Base-by-base conservation (phyloP, 352 stramenopile genomes). In the Globisporangium iwayamae region DNA sequence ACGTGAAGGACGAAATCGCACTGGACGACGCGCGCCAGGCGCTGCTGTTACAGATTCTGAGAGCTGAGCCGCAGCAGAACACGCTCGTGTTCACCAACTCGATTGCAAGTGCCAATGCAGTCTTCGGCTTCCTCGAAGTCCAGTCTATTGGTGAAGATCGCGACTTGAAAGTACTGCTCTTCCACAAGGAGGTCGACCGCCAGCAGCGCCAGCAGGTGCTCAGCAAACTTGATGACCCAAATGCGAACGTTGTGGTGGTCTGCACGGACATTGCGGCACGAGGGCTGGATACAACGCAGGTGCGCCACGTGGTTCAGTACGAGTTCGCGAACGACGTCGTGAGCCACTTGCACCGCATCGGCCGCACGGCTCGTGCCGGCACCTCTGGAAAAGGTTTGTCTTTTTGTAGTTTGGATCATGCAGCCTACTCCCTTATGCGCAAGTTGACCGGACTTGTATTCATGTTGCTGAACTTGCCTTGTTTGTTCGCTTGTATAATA, bases 311-410 rank as follows among this genome's bases (percentile, higher is more conserved):
- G 43, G 70, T 94, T 0, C 85, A 94, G 68, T 90, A 87, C 61
- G 85, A 94, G 62, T 94, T 91, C 59, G 85, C 85, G 10, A 82
- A 69, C 58, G 82, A 94, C 61, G 78, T 91, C n/a, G 82, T 94
- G 61, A 90, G 79, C 60, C 87, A 91, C 51, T 72, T 94, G 48
- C 85, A 94, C 61, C 83, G 85, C 64, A 90, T 91, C 51, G 85
- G 85, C 2, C 83, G 83, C 47, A 94, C 85, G 3, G 85, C 74
- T 13, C 83, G 83, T 18, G 81, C 80, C 25, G 81, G 82, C 3
- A 70, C 75, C 6, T 41, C 63, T 1, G 85, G 85, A n/a, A 78
- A 76, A 73, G 76, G 78, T 87, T 63, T 9, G 63, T 39, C 8
- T 16, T 32, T 4, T 34, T 52, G 14, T 53, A 50, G 3, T 30